phyloP scores from a whole-genome alignment of 371 early-diverging fungal species.

The Synchytrium microbalum region DNA sequence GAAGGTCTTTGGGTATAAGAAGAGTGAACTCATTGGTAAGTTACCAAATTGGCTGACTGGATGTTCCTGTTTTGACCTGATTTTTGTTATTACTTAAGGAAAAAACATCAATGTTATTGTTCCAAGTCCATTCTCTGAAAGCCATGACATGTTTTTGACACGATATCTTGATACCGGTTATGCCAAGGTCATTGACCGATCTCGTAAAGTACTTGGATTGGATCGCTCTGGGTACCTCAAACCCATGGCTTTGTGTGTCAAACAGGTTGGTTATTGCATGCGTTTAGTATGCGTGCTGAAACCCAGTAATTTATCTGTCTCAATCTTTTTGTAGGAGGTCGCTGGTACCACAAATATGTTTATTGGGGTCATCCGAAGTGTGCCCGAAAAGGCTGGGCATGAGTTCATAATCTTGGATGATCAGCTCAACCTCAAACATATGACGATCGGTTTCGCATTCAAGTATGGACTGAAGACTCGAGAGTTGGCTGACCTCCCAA shows the following conservation, averaged over 20 bases:
- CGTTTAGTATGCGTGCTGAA: no score
- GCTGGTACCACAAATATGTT: conserved; percentile 21
- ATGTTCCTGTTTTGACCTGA: no score
- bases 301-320: no score
- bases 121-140: conserved; percentile 31
- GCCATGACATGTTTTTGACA: conserved; percentile 27
- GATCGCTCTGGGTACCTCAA: conserved; percentile 21
- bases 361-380: conserved; percentile 17
- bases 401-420: conserved; percentile 21
- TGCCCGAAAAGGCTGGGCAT: conserved; percentile 8
- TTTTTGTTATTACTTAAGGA: no score
- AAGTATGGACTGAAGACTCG: no score
- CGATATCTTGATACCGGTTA: conserved; percentile 33
- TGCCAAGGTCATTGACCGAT: conserved; percentile 34
- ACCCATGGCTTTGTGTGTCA: conserved; percentile 22
- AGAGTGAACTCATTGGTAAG: neutral
- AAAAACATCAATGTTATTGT: conserved; percentile 27
- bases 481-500: no score
- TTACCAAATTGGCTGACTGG: neutral
- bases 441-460: conserved; percentile 12
- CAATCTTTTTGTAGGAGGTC: no score
- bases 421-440: conserved; percentile 12
- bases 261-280: conserved; percentile 18
- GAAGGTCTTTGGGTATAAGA: neutral
- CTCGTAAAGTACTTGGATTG: conserved; percentile 27